Conservation (phyloP, 2,329 filamentous ascomycete genomes). For the Acarospora socialis region DNA sequence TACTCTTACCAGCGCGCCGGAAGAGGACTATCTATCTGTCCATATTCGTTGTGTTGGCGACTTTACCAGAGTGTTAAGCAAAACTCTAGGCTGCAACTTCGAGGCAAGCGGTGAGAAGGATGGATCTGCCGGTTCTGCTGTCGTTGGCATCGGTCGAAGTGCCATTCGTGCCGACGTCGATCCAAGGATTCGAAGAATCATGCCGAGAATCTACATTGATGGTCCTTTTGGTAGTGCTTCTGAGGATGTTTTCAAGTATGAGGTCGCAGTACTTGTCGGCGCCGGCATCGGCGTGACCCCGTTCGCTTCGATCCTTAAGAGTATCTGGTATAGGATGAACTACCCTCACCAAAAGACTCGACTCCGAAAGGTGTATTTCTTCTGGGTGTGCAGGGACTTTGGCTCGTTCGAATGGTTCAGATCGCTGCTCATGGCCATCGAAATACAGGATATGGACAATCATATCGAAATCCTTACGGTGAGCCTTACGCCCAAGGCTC, state of each 20-base stretch:
- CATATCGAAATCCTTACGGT: slow-evolving; percentile 75
- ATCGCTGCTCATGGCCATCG: slow-evolving; percentile 68
- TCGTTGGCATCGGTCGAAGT: slow-evolving; percentile 52
- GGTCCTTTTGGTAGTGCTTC: slow-evolving; percentile 77
- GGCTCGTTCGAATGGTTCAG: slow-evolving; percentile 85
- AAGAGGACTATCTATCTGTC: slow-evolving; percentile 81
- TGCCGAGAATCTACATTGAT: slow-evolving; percentile 70
- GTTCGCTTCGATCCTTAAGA: slow-evolving; percentile 50
- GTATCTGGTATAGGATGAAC: slow-evolving; percentile 88
- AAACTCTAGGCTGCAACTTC: slow-evolving; percentile 61
- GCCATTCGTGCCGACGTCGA: slow-evolving; percentile 42
- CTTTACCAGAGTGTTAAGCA: slow-evolving; percentile 58
- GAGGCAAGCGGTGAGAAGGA: slow-evolving; percentile 35
- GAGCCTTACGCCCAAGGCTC: slow-evolving; percentile 18
- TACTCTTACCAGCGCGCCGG: slow-evolving; percentile 70
- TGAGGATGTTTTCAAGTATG: slow-evolving; percentile 62
- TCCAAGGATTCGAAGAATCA: slow-evolving; percentile 54
- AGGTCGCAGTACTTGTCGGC: slow-evolving; percentile 36
- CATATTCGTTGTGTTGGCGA: slow-evolving; percentile 74
- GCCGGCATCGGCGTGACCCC: slow-evolving; percentile 39
- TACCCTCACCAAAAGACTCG: slow-evolving; percentile 67
- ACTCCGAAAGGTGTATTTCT: slow-evolving; percentile 78
- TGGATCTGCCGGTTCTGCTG: slow-evolving; percentile 40
- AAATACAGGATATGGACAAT: slow-evolving; percentile 70
- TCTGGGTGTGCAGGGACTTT: slow-evolving; percentile 84